Conservation (phyloP, 768 basidiomycete genomes). For the Rhodosporidiobolus odoratus region DNA sequence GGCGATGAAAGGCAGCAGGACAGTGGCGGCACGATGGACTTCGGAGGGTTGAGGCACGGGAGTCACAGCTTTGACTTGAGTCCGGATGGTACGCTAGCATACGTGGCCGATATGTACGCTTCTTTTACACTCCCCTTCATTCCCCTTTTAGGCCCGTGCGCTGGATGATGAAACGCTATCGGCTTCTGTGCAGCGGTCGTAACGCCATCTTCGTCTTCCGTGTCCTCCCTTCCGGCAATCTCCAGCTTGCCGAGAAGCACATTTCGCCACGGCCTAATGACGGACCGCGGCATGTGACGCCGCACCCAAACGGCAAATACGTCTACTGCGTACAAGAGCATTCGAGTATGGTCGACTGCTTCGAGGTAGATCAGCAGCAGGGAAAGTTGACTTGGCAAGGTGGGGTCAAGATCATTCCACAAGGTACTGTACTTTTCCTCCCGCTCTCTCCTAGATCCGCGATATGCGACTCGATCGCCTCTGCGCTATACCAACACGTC, state of each 20-base stretch:
- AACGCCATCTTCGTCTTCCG: conserved; percentile 42
- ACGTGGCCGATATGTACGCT: conserved; percentile 43
- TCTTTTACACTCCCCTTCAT: not conserved
- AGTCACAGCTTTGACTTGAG: conserved; percentile 41
- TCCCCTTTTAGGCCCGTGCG: not conserved
- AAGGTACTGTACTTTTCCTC: conserved; percentile 9
- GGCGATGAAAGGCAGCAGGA: conserved; percentile 10
- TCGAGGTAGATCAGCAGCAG: conserved; percentile 15
- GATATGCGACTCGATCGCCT: too few species aligned
- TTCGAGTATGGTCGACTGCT: conserved; percentile 38
- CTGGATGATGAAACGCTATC: not conserved
- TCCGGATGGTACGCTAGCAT: conserved; percentile 42
- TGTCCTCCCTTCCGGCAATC: conserved; percentile 23
- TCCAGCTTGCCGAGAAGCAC: conserved; percentile 32
- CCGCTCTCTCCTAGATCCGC: too few species aligned
- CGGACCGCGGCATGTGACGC: conserved; percentile 43
- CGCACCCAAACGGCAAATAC: conserved; percentile 41
- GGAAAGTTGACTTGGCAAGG: conserved; percentile 22
- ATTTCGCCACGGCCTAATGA: conserved; percentile 39
- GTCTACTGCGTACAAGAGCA: conserved; percentile 44
- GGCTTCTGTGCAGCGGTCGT: conserved; percentile 33
- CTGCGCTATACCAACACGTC: not conserved
- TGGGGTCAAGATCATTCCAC: conserved; percentile 38
- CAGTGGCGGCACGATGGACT: conserved; percentile 36
- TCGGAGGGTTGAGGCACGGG: conserved; percentile 43